Percentiles rank a stretch among this genome's conserved stretches.
These are phyloP conservation scores for Cucumis hystrix DNA, from an alignment of 306 rosid genomes.

Conservation along the genomic window DNA sequence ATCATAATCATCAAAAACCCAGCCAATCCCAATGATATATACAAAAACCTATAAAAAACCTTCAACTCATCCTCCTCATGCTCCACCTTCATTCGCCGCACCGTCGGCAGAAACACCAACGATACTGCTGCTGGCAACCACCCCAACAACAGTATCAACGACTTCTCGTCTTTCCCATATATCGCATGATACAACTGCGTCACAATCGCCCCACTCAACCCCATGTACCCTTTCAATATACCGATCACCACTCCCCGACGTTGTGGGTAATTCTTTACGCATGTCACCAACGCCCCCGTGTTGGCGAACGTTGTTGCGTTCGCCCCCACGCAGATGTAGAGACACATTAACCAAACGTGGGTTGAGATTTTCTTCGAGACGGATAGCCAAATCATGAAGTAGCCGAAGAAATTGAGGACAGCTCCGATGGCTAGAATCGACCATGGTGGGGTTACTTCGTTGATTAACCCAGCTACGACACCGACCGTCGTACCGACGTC, in stretches of 20 bases:
- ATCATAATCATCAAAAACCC: slow-evolving; percentile 46
- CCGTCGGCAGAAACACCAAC: slow-evolving; percentile 32
- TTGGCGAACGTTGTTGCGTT: slow-evolving; percentile 63
- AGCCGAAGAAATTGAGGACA: slow-evolving; percentile 45
- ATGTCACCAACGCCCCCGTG: slow-evolving; percentile 55
- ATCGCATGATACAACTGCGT: slow-evolving; percentile 49
- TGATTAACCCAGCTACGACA: slow-evolving; percentile 20
- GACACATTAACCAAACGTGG: slow-evolving; percentile 50
- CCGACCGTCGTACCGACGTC: slow-evolving; percentile 26
- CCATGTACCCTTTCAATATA: slow-evolving; percentile 47
- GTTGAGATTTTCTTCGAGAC: slow-evolving; percentile 30
- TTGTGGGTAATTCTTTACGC: slow-evolving; percentile 65
- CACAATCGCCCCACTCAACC: slow-evolving; percentile 63
- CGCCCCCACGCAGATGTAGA: slow-evolving; percentile 53
- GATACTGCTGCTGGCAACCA: slow-evolving; percentile 70
- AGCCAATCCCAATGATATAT: slow-evolving; percentile 45
- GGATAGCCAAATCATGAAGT: slow-evolving; percentile 73
- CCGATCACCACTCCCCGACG: slow-evolving; percentile 54
- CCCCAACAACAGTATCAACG: slow-evolving; percentile 39
- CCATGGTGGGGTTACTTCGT: slow-evolving; percentile 27
- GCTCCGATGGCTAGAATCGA: slow-evolving; percentile 35
- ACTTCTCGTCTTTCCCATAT: slow-evolving; percentile 33
- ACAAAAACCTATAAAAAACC: slow-evolving; percentile 49
- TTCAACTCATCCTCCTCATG: slow-evolving; percentile 25
- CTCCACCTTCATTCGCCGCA: slow-evolving; percentile 29